Conservation (phyloP, 768 basidiomycete species). For the Kwoniella newhampshirensis region DNA sequence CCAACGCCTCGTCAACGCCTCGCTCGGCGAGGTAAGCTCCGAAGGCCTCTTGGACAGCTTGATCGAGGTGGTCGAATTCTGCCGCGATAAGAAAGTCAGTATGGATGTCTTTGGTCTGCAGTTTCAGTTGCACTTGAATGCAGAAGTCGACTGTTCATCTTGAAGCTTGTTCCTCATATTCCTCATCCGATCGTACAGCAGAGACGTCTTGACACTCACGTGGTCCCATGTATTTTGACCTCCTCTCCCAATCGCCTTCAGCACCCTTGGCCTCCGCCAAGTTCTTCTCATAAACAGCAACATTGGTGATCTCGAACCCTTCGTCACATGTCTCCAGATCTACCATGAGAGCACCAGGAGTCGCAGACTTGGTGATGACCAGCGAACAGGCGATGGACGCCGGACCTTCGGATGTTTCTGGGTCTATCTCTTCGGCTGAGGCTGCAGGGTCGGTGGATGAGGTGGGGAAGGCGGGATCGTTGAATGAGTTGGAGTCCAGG, state of each 20-base stretch:
- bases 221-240: slow-evolving; percentile 89
- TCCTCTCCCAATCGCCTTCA: slow-evolving; percentile 90
- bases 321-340: slow-evolving; percentile 49
- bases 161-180: no score
- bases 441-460: slow-evolving; percentile 52
- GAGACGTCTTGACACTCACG: slow-evolving; percentile 58
- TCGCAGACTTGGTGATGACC: slow-evolving; percentile 70
- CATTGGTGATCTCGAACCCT: slow-evolving; percentile 70
- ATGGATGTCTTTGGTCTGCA: no score
- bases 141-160: no score
- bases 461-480: slow-evolving; percentile 14
- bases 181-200: no score
- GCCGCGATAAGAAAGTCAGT: no score
- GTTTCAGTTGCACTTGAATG: no score
- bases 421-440: slow-evolving; percentile 51
- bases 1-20: slow-evolving; percentile 73
- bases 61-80: slow-evolving; percentile 87
- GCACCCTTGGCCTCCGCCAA: slow-evolving; percentile 74
- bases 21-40: slow-evolving; percentile 86
- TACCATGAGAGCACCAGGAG: slow-evolving; percentile 65
- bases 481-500: slow-evolving; percentile 59
- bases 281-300: slow-evolving; percentile 74
- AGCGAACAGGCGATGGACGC: slow-evolving; percentile 74
- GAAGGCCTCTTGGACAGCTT: slow-evolving; percentile 83
- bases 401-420: slow-evolving; percentile 39